Base-by-base conservation (phyloP, 306 rosid genomes). In the Casuarina cunninghamiana region DNA sequence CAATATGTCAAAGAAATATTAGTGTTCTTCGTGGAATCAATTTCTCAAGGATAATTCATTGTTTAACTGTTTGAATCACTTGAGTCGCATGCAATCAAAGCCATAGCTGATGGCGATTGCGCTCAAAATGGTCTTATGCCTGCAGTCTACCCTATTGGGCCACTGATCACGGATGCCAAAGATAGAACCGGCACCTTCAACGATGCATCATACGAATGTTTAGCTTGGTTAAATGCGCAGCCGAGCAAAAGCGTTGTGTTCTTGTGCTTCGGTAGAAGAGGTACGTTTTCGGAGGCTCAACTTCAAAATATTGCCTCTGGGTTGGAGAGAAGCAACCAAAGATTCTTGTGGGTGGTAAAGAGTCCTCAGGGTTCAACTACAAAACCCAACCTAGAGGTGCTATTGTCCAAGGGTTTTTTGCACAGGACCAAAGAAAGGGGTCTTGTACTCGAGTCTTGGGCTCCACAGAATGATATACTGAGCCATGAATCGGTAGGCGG, bases 61-160 rank as follows among this genome's bases (percentile, higher is more conserved):
- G n/a, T n/a, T n/a, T n/a, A n/a, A n/a, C n/a, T n/a, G n/a, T n/a
- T 62, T 66, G 62, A 79, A 9, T 62, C 19, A 11, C 82, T 79
- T 21, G 77, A 79, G 44, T 57, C 73, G 0, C 45, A 6, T 2
- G 73, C 77, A 5, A 10, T 72, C 68, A 44, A 62, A 41, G 73
- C 73, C 68, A 49, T 72, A 10, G 74, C n/a, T 6, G 45, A 53
- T 62, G 82, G 82, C 41, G 43, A 10, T 39, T 79, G 57, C 10
- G 37, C 32, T 37, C 77, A 73, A 49, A 79, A 72, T 26, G 66
- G 55, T 9, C 42, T 17, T 60, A 72, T 53, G 9, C 73, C 73
- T 5, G 67, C 77, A n/a, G 13, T 72, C 10, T 79, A 71, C 32
- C 62, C 46, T n/a, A 79, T 79, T 50, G 82, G 82, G 35, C 73